Evolutionary conservation across 2,329 filamentous ascomycete species (phyloP).

Genomic region (Xylaria multiplex): DNA sequence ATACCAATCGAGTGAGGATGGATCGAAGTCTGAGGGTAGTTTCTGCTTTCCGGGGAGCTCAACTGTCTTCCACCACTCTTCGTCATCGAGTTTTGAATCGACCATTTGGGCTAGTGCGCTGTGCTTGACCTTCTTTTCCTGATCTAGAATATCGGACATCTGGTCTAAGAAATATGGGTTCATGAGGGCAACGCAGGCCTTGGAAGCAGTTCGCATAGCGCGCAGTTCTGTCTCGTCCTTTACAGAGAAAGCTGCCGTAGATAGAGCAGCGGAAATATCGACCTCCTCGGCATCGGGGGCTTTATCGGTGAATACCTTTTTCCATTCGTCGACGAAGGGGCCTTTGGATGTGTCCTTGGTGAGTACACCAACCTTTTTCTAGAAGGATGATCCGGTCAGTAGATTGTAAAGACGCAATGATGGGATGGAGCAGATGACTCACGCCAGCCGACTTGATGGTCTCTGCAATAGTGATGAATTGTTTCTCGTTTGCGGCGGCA

Average conservation of each 20-base stretch:
- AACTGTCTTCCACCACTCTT: conserved; percentile 89
- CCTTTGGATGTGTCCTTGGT: conserved; percentile 86
- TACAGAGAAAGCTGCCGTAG: conserved; percentile 83
- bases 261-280: conserved; percentile 84
- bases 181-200: conserved; percentile 93
- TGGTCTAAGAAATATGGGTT: conserved; percentile 97
- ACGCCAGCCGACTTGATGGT: conserved; percentile 88
- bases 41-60: conserved; percentile 76
- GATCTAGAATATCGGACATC: conserved; percentile 95
- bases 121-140: conserved; percentile 97
- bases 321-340: conserved; percentile 97
- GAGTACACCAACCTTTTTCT: conserved; percentile 91
- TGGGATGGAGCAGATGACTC: conserved; percentile 53
- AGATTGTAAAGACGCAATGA: conserved; percentile 19
- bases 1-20: conserved; percentile 91
- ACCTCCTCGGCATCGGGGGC: conserved; percentile 89
- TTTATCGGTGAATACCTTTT: conserved; percentile 78
- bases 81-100: conserved; percentile 89
- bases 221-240: conserved; percentile 96
- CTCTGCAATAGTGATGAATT: conserved; percentile 84
- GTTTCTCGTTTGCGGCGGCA: conserved; percentile 87
- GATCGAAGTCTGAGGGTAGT: conserved; percentile 86
- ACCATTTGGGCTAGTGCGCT: conserved; percentile 86
- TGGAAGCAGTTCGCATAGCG: conserved; percentile 91
- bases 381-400: conserved; percentile 27